Base-by-base conservation (phyloP, 208 protist genomes). In the Trypanosomatidae sp. region DNA sequence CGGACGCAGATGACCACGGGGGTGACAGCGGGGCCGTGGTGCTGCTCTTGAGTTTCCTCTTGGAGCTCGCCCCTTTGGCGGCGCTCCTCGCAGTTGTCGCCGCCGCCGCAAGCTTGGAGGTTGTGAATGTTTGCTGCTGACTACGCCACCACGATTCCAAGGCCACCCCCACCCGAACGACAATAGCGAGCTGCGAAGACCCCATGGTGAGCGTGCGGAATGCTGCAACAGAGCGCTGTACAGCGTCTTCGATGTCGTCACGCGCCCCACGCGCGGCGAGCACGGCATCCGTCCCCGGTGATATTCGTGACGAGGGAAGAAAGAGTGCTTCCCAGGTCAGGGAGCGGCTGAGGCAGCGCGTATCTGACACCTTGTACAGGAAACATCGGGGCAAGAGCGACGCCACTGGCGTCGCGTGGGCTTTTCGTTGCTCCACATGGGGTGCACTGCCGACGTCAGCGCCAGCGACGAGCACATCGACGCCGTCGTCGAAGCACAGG, bases 261-360 rank as follows among this genome's bases (percentile, higher is more conserved):
- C 9, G 12, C n/a, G 30, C 53, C 36, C 68, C 68, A 47, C 53
- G 41, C 36, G 22, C 22, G 4, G 50, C 36, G 55, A 52, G 52
- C 55, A 25, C 33, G n/a, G 53, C 41, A 33, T 41, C 55, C 39
- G 68, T 49, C n/a, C 28, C 66, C 30, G 66, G 30, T 15, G 28
- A 33, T 28, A 59, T 71, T 15, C 15, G 12, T 10, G 69, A 39
- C 8, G 64, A 28, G 30, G 55, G 52, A 0, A 25, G 19, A 13
- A 80, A 75, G n/a, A 80, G 75, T 6, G 75, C 19, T 9, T 73
- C 69, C 75, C 69, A 80, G 43, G 75, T 72, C n/a, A 80, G 62
- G n/a, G 22, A 55, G 36, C 75, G 69, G 25, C 43, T n/a, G 41
- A 80, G 17, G 47, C 75, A 80, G 33, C 75, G 75, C 41, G 69